Evolutionary conservation across 1,139 yeast genomes (phyloP).

Genomic region (Hyphopichia khmerensis): DNA sequence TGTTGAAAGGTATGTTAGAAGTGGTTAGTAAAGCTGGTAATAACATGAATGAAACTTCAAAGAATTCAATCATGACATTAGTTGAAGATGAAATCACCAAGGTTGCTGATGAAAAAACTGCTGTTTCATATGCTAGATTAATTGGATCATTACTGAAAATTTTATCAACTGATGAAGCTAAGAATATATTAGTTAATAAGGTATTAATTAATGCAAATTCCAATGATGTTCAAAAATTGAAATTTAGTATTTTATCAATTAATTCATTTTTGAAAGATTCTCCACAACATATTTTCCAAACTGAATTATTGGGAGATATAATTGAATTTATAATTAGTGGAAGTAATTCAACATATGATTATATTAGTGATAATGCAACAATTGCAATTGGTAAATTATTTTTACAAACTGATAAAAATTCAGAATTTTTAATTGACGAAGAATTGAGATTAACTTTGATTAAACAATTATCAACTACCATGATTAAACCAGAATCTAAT

Average conservation of each 20-base stretch:
- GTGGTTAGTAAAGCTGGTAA: slow-evolving; percentile 80
- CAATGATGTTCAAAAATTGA: slow-evolving; percentile 35
- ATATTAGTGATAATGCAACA: slow-evolving; percentile 75
- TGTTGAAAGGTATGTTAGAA: slow-evolving; percentile 82
- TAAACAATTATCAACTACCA: slow-evolving; percentile 48
- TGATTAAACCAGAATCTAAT: slow-evolving; percentile 54
- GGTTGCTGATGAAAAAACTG: slow-evolving; percentile 56
- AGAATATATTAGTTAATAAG: slow-evolving; percentile 56
- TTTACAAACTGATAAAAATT: slow-evolving; percentile 34
- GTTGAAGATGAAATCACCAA: slow-evolving; percentile 67
- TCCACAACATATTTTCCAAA: slow-evolving; percentile 56
- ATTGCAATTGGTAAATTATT: slow-evolving; percentile 83
- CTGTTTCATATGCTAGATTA: slow-evolving; percentile 74
- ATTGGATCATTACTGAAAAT: slow-evolving; percentile 76
- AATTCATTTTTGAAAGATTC: slow-evolving; percentile 82
- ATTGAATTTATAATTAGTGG: slow-evolving; percentile 49
- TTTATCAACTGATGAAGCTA: slow-evolving; percentile 64
- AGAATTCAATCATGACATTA: slow-evolving; percentile 65
- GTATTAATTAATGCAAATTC: slow-evolving; percentile 38
- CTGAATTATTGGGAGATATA: slow-evolving; percentile 47
- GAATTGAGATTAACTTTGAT: slow-evolving; percentile 39
- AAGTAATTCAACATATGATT: slow-evolving; percentile 46
- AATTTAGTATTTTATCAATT: slow-evolving; percentile 69
- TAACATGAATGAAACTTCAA: slow-evolving; percentile 73
- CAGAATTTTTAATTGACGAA: slow-evolving; percentile 24